phyloP scores from a whole-genome alignment of 805 yeast genomes.

The Wickerhamiella sergipiensis region DNA sequence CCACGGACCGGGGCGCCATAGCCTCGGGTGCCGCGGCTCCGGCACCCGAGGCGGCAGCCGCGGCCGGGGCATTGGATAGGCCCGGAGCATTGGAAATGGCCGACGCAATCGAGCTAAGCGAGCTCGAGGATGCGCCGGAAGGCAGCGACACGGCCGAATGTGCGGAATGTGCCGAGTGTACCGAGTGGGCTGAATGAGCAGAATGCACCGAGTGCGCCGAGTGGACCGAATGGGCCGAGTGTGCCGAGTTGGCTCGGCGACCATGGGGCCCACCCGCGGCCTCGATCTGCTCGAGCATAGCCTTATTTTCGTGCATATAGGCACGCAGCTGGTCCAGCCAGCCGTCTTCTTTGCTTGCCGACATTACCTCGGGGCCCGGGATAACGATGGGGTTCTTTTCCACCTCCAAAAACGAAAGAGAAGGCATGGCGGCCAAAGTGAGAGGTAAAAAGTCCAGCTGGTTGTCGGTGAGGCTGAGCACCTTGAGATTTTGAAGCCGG shows the following conservation, averaged over 20 bases:
- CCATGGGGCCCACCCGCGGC: neutral
- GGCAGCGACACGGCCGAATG: neutral
- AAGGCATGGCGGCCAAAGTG: conserved; percentile 35
- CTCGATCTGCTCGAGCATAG: conserved; percentile 3
- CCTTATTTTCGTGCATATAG: conserved; percentile 22
- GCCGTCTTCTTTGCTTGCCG: conserved; percentile 26
- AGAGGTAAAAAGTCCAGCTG: conserved; percentile 41
- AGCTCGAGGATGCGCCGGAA: neutral
- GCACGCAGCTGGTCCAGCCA: conserved; percentile 32
- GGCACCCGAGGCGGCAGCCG: too few species aligned
- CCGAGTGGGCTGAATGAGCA: neutral
- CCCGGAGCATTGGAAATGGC: neutral
- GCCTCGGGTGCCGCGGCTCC: too few species aligned
- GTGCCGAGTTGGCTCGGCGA: neutral
- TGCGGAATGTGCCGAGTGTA: neutral
- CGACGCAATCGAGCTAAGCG: neutral
- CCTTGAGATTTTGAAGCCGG: conserved; percentile 30
- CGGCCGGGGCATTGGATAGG: too few species aligned
- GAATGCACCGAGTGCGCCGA: neutral
- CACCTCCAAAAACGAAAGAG: conserved; percentile 44
- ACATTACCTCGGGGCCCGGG: conserved; percentile 6
- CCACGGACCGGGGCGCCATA: neutral
- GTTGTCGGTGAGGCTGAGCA: conserved; percentile 50
- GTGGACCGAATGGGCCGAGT: neutral
- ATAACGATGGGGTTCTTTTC: conserved; percentile 46